Base-by-base conservation (phyloP, 2,329 filamentous ascomycete genomes). In the Cylindrodendrum hubeiense region DNA sequence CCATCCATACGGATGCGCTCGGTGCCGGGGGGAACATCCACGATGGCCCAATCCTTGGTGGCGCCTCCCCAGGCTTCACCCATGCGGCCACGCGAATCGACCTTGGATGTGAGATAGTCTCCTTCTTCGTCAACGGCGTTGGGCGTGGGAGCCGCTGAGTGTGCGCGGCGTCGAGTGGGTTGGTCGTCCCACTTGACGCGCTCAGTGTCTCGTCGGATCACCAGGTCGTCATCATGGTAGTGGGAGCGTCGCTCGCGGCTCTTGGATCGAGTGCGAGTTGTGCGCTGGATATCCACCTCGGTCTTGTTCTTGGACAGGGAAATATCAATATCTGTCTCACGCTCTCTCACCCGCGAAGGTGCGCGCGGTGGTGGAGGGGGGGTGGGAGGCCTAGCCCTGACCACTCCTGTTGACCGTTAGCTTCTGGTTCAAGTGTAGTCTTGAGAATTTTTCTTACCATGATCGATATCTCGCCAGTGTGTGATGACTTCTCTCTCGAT, bases 401-500 rank as follows among this genome's bases (percentile, higher is more conserved):
- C 76, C 43, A 86, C 77, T 41, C 86, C 86, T 89, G 63, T 24
- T 33, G 34, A 22, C 15, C 43, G 59, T 74, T 54, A 74, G 65
- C 12, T 41, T 64, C 2, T 33, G 44, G 37, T 15, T n/a, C 19
- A 21, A 8, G n/a, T 6, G 9, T 24, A 15, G 26, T 26, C 5
- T 49, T 7, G 9, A 17, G 34, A 9, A 13, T 37, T 24, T 8
- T 41, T 28, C 89, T 77, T 84, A 93, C 93, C 94, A 80, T 97
- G 93, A 75, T 97, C 93, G 72, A 97, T 91, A 75, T 95, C 92
- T 63, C 91, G 88, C 77, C 96, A 95, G 80, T 96, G 93, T 0
- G 93, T 97, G 70, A 97, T 95, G 63, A 97, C 90, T 76, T 97
- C 93, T 75, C 95, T 90, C 79, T 95, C 93, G 71, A 97, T 93